phyloP scores from a whole-genome alignment of 192 early-diverging fungal genomes.

The Backusella westeae region DNA sequence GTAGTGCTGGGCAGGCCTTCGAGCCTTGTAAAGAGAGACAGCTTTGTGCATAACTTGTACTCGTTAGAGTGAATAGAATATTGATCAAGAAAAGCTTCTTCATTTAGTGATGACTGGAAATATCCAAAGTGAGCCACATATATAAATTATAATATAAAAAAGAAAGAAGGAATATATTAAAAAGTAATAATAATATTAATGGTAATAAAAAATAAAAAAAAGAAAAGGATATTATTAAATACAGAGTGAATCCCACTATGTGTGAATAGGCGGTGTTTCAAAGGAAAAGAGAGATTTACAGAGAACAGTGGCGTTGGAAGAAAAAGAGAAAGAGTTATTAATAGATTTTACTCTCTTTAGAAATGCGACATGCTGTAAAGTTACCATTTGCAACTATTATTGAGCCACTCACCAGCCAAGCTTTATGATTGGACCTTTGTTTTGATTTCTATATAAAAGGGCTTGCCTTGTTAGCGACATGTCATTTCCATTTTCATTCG shows the following conservation, averaged over 20 bases:
- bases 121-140: neutral
- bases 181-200: neutral
- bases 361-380: neutral
- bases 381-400: neutral
- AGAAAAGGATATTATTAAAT: neutral
- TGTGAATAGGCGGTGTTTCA: neutral
- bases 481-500: too few species aligned
- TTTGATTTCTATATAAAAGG: neutral
- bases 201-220: neutral
- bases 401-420: slow-evolving; percentile 6
- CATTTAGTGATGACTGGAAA: neutral
- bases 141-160: neutral
- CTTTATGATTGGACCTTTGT: neutral
- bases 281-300: neutral
- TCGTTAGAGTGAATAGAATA: neutral
- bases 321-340: neutral
- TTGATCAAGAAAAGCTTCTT: neutral
- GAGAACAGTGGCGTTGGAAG: neutral
- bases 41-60: neutral
- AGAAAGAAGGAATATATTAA: neutral
- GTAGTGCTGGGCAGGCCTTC: slow-evolving; percentile 26
- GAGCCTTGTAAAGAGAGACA: slow-evolving; percentile 25
- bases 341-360: neutral
- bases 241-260: neutral
- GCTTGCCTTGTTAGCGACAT: too few species aligned